Conservation (phyloP, 192 early-diverging fungal species). For the Podila epicladia region DNA sequence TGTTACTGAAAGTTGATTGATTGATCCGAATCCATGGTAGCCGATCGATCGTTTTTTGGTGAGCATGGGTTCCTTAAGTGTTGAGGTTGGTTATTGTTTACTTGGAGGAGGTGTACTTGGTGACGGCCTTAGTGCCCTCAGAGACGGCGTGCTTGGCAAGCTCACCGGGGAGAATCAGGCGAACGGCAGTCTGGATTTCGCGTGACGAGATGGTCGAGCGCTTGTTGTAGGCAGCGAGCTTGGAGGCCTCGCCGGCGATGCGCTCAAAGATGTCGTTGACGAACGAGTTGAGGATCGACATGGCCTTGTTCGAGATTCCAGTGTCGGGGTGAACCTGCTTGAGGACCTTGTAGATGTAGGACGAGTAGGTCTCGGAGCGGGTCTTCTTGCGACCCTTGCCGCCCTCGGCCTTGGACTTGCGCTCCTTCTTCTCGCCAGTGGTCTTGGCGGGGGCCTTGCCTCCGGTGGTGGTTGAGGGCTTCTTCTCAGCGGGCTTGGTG, state of each 20-base stretch:
- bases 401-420: conserved; percentile 62
- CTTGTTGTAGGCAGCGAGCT: conserved; percentile 96
- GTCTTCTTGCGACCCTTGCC: conserved; percentile 73
- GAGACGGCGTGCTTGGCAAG: conserved; percentile 97
- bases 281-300: conserved; percentile 97
- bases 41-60: background rate
- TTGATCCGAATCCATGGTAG: too few relatives aligned
- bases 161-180: conserved; percentile 86
- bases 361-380: conserved; percentile 92
- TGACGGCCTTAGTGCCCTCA: conserved; percentile 98
- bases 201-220: conserved; percentile 94
- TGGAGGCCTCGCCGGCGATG: conserved; percentile 85
- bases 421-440: conserved; percentile 56
- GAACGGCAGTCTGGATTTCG: conserved; percentile 89
- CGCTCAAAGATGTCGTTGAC: conserved; percentile 98
- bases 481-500: conserved; percentile 43
- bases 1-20: too few relatives aligned
- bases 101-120: conserved; percentile 87
- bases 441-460: conserved; percentile 62
- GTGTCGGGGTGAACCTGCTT: conserved; percentile 98
- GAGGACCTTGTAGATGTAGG: conserved; percentile 98
- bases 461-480: conserved; percentile 59
- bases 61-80: too few relatives aligned
- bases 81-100: conserved; percentile 27
- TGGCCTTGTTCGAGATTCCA: conserved; percentile 98